Conservation (phyloP, 2,329 filamentous ascomycete genomes). For the Pseudocercospora eumusae region DNA sequence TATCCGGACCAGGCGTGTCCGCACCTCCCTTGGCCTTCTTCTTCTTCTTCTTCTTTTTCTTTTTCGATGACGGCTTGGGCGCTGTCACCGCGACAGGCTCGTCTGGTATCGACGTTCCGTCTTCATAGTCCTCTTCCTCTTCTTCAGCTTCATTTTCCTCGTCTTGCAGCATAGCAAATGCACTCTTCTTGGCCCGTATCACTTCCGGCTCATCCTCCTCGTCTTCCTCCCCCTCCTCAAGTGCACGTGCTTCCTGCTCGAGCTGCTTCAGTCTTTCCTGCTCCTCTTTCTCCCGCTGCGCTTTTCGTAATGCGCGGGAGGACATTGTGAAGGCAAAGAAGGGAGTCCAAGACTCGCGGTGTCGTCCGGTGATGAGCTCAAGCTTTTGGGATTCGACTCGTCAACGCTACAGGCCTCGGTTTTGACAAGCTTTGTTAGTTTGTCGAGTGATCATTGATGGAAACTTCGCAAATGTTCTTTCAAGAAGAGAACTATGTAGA, state of each 20-base stretch:
- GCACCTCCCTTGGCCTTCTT: conserved; percentile 57
- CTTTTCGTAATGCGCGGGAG: conserved; percentile 64
- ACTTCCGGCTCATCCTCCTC: conserved; percentile 43
- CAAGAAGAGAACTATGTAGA: not conserved
- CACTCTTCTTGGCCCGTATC: conserved; percentile 41
- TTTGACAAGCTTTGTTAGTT: no score
- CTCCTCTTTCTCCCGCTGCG: conserved; percentile 63
- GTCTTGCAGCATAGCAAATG: conserved; percentile 51
- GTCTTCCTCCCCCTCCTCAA: conserved; percentile 41
- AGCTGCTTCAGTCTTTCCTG: conserved; percentile 51
- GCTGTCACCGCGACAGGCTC: conserved; percentile 11
- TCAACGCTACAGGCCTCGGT: not conserved
- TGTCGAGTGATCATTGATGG: no score
- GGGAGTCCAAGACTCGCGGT: not conserved
- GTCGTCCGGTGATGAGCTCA: not conserved
- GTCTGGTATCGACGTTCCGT: conserved; percentile 33
- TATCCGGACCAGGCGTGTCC: conserved; percentile 28
- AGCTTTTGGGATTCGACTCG: not conserved
- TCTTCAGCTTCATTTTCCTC: conserved; percentile 44
- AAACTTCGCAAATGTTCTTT: no score
- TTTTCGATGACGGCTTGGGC: conserved; percentile 43
- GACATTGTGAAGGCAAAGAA: conserved; percentile 54
- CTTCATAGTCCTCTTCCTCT: conserved; percentile 39
- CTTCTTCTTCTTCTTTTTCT: conserved; percentile 61
- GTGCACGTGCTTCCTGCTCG: conserved; percentile 31